Evolutionary conservation across 148 eudicot genomes (phyloP).

Genomic region (Polygonum aviculare): DNA sequence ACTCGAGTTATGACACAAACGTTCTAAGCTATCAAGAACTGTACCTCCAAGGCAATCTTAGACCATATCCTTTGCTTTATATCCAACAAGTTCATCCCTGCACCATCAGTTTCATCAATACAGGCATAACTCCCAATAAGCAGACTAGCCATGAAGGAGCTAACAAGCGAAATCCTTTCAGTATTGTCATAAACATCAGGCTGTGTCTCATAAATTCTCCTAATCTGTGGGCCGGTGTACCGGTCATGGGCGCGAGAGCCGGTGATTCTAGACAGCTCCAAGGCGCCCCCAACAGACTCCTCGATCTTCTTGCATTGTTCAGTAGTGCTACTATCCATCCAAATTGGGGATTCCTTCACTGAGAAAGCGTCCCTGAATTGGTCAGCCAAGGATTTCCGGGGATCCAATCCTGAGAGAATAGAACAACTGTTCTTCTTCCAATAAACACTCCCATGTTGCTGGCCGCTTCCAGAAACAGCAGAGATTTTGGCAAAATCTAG

Average conservation of each 20-base stretch:
- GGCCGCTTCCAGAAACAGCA: constrained; percentile 86
- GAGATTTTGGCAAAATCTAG: constrained; percentile 57
- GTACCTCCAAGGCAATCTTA: constrained; percentile 60
- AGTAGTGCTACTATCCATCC: constrained; percentile 96
- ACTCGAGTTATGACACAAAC: neutral
- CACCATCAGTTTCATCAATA: constrained; percentile 92
- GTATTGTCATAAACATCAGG: constrained; percentile 55
- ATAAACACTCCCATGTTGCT: constrained; percentile 94
- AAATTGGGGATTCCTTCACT: constrained; percentile 61
- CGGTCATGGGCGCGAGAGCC: constrained; percentile 88
- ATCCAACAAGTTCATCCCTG: constrained; percentile 96
- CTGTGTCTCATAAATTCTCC: constrained; percentile 62
- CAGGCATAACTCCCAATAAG: constrained; percentile 68
- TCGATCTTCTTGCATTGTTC: constrained; percentile 85
- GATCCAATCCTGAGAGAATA: constrained; percentile 52
- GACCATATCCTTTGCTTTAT: constrained; percentile 74
- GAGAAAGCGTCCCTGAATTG: constrained; percentile 69
- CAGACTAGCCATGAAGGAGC: constrained; percentile 82
- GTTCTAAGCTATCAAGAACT: no score
- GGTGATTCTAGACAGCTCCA: constrained; percentile 63
- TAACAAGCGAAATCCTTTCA: constrained; percentile 86
- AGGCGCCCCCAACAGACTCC: constrained; percentile 76
- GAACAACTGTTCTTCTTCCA: constrained; percentile 65
- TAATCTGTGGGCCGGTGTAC: constrained; percentile 74
- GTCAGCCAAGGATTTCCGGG: constrained; percentile 43